These are phyloP conservation scores for Wallacemonas sp. DNA, from an alignment of 208 protist species.

Conservation along the genomic window DNA sequence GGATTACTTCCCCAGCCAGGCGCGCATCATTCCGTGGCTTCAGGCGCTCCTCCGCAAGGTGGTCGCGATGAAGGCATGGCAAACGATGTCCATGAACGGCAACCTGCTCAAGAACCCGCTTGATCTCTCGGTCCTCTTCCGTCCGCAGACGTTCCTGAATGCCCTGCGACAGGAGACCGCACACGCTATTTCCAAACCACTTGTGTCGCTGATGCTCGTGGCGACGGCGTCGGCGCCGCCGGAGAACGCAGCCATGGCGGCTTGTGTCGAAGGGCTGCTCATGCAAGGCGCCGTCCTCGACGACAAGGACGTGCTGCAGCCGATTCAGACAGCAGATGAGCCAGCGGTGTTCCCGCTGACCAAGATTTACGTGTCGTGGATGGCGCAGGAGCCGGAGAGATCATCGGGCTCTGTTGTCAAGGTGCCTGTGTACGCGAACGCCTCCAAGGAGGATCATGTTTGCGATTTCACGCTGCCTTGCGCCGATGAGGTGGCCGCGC, in stretches of 20 bases:
- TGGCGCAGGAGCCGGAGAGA: constrained; percentile 16
- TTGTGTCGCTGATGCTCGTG: constrained; percentile 81
- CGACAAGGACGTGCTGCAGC: constrained; percentile 55
- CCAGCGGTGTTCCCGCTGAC: constrained; percentile 72
- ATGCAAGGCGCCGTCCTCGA: constrained; percentile 87
- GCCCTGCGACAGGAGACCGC: constrained; percentile 95
- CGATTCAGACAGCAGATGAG: constrained; percentile 81
- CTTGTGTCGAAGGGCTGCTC: constrained; percentile 73
- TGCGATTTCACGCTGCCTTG: constrained; percentile 88
- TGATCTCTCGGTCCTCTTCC: constrained; percentile 87
- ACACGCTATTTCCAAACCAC: constrained; percentile 56
- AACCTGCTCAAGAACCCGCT: constrained; percentile 75
- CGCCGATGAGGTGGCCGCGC: constrained; percentile 38
- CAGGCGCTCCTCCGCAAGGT: constrained; percentile 82
- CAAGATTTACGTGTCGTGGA: constrained; percentile 79
- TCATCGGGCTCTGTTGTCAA: constrained; percentile 5
- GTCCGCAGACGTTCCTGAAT: constrained; percentile 94
- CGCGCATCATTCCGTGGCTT: constrained; percentile 83
- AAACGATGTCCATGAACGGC: constrained; percentile 35
- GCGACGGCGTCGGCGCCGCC: constrained; percentile 49
- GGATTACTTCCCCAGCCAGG: constrained; percentile 81
- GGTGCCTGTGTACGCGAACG: constrained; percentile 89
- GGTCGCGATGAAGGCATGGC: constrained; percentile 73
- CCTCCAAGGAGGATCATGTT: constrained; percentile 80
- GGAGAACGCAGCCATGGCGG: constrained; percentile 34